Conservation (phyloP, 192 early-diverging fungal species). For the Umbelopsis ramanniana region DNA sequence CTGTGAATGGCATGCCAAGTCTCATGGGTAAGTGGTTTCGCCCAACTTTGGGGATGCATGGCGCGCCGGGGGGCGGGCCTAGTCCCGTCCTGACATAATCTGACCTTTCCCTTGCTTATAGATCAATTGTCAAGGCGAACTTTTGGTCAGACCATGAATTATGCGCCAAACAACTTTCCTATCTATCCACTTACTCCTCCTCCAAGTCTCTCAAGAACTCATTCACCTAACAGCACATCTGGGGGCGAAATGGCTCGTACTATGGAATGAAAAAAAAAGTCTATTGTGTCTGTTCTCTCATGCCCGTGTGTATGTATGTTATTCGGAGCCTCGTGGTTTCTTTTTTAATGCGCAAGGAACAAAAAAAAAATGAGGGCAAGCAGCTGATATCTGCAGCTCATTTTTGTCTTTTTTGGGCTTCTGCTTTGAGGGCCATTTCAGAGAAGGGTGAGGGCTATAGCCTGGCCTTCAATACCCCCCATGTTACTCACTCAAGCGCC, state of each 20-base stretch:
- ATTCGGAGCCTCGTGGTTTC: slow-evolving; percentile 7
- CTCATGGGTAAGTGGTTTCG: slow-evolving; percentile 33
- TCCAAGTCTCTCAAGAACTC: slow-evolving; percentile 24
- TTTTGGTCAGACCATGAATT: slow-evolving; percentile 36
- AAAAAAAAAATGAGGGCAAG: neutral
- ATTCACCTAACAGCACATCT: slow-evolving; percentile 22
- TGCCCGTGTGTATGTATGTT: neutral
- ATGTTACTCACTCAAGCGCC: too few species aligned
- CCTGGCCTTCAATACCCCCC: too few species aligned
- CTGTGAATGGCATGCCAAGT: slow-evolving; percentile 36
- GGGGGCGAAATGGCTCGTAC: slow-evolving; percentile 7
- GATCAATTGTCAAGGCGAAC: slow-evolving; percentile 45
- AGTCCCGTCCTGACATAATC: neutral
- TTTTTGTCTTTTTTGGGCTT: too few species aligned
- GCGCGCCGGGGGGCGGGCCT: neutral
- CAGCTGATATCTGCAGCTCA: slow-evolving; percentile 14
- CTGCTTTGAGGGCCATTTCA: too few species aligned
- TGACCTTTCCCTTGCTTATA: neutral
- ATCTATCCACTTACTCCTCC: slow-evolving; percentile 47
- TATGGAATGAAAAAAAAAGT: neutral
- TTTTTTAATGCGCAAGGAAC: slow-evolving; percentile 6
- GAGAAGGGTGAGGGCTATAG: too few species aligned
- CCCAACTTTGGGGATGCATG: neutral
- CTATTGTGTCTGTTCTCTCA: neutral
- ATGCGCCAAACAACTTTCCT: slow-evolving; percentile 35